Percentiles rank a stretch among this genome's conserved stretches.
These are phyloP conservation scores for Orbilia quercus DNA, from an alignment of 2,329 filamentous ascomycete genomes.

Conservation along the genomic window DNA sequence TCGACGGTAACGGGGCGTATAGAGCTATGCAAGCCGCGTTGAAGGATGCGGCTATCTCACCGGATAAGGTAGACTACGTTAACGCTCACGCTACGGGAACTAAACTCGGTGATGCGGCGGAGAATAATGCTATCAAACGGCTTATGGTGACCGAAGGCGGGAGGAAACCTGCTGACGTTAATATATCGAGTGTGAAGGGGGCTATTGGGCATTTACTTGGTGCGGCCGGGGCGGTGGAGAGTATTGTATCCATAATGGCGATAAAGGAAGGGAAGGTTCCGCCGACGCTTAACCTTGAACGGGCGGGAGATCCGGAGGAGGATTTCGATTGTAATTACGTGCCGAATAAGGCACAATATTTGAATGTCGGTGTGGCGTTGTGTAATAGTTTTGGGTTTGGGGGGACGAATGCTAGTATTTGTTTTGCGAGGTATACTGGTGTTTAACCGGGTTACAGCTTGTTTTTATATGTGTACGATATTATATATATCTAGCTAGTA, in stretches of 20 bases:
- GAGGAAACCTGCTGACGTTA: slow-evolving; percentile 73
- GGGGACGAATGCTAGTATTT: slow-evolving; percentile 91
- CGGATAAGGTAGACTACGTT: slow-evolving; percentile 83
- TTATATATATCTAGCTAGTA: no score
- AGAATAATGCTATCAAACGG: slow-evolving; percentile 82
- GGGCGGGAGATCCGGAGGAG: slow-evolving; percentile 68
- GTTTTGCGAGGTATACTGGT: slow-evolving; percentile 72
- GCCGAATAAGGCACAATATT: slow-evolving; percentile 75
- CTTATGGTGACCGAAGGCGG: slow-evolving; percentile 81
- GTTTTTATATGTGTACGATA: background rate
- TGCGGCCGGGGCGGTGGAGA: slow-evolving; percentile 89
- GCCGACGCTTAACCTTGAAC: slow-evolving; percentile 84
- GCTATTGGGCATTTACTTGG: slow-evolving; percentile 91
- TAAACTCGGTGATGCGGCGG: slow-evolving; percentile 83
- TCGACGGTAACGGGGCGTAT: slow-evolving; percentile 82
- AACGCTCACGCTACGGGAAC: slow-evolving; percentile 97
- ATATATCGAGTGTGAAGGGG: slow-evolving; percentile 93
- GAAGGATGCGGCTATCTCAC: slow-evolving; percentile 75
- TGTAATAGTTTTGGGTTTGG: slow-evolving; percentile 99
- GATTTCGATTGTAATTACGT: slow-evolving; percentile 88
- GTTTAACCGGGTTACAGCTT: background rate
- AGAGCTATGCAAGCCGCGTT: slow-evolving; percentile 87
- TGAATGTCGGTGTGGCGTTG: slow-evolving; percentile 77
- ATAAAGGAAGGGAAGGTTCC: slow-evolving; percentile 82
- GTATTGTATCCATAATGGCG: slow-evolving; percentile 83